phyloP scores from a whole-genome alignment of 345 rosid genomes.

The sweet orange (Citrus sinensis) region DVS_A1.0 CM039164.1:18360501-18361000 shows the following conservation, averaged over 20 bases:
- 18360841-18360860: conserved; percentile 36
- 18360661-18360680: conserved; percentile 28
- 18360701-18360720: conserved; percentile 49
- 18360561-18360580: too few relatives aligned
- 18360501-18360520: too few relatives aligned
- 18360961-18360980: too few relatives aligned
- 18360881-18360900: conserved; percentile 59
- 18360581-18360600: too few relatives aligned
- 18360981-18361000: too few relatives aligned
- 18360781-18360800: conserved; percentile 53
- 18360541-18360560: not conserved
- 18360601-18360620: too few relatives aligned
- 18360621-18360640: too few relatives aligned
- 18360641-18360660: too few relatives aligned
- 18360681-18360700: conserved; percentile 35
- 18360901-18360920: conserved; percentile 63
- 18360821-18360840: conserved; percentile 44
- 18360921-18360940: conserved; percentile 52
- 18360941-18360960: too few relatives aligned
- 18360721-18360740: conserved; percentile 66
- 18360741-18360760: conserved; percentile 22
- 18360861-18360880: conserved; percentile 70
- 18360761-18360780: conserved; percentile 62
- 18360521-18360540: not conserved
- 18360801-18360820: conserved; percentile 36